These are phyloP conservation scores for Amauroascus verrucosus DNA, from an alignment of 2,329 filamentous ascomycete species.

Conservation along the genomic window DNA sequence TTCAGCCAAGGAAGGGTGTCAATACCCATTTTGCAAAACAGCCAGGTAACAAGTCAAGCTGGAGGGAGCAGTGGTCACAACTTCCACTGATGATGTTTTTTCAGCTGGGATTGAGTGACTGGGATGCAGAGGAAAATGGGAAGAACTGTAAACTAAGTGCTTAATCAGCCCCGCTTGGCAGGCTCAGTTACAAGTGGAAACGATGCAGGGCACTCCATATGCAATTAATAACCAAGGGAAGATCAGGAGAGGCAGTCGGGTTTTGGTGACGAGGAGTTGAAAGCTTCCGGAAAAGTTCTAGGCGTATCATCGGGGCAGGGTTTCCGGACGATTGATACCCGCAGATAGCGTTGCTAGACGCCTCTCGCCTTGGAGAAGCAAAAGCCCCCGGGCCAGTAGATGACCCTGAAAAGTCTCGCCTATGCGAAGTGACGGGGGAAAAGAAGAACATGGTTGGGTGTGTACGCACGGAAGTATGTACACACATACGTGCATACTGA, in stretches of 20 bases:
- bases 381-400: constrained; percentile 13
- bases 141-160: background rate
- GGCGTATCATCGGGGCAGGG: background rate
- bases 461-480: no score
- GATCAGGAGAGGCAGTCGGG: background rate
- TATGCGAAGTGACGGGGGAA: background rate
- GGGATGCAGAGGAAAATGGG: background rate
- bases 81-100: background rate
- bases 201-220: constrained; percentile 1
- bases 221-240: background rate
- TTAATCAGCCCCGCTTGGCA: background rate
- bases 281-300: constrained; percentile 3
- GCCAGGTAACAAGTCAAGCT: background rate
- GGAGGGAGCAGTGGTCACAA: background rate
- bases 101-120: background rate
- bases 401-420: constrained; percentile 14
- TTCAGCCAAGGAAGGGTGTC: background rate
- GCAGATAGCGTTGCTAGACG: constrained; percentile 6
- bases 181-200: background rate
- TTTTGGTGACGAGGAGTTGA: background rate
- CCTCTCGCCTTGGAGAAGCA: constrained; percentile 5
- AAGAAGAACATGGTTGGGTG: background rate
- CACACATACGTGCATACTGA: no score
- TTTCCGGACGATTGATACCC: background rate
- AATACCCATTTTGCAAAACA: background rate